Evolutionary conservation across 805 yeast genomes (phyloP), one percentile per base, ranked within the genome.

Genomic region (Maudiozyma turicensis): DNA sequence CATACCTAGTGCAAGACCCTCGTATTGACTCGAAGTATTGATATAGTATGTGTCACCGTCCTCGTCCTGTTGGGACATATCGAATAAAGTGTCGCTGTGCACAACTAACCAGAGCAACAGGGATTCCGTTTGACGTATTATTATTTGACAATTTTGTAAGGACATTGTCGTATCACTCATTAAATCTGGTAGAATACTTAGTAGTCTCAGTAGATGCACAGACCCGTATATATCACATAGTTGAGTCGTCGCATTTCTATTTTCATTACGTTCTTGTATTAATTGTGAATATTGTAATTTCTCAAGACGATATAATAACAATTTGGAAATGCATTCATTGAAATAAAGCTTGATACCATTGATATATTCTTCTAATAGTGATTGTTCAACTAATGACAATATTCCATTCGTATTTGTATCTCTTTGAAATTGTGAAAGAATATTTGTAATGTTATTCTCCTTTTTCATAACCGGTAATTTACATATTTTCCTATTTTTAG

Each of bases 171-270:
- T 81, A 53, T 81, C 82, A 0, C 87, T 76, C 48, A 90, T 75
- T n/a, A 89, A 68, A 9, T 88, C 93, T 0, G 99, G 98, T 42
- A 93, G 67, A 1, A 86, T 72, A 13, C 86, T 83, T 54, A 89
- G 71, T 49, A 91, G 67, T 54, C 99, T 72, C 51, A 91, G 67
- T 37, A 93, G 68, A 65, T 90, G 97, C 57, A 86, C 90, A 1
- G 83, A 74, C 0, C 96, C 96, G 59, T 90, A 91, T 0, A 83
- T 62, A 2, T 74, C 72, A 14, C 56, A 47, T 10, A 52, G 48
- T 29, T 55, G 50, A n/a, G 14, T 26, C 6, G 26, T 10, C 4
- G 32, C 5, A 28, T 8, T 29, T n/a, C 8, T 28, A 13, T 29
- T 40, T 6, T 13, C 32, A n/a, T 26, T 28, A 13, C 11, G 28